Evolutionary conservation across 495 filamentous ascomycete genomes (phyloP).

Genomic region (Aspergillus campestris): DNA sequence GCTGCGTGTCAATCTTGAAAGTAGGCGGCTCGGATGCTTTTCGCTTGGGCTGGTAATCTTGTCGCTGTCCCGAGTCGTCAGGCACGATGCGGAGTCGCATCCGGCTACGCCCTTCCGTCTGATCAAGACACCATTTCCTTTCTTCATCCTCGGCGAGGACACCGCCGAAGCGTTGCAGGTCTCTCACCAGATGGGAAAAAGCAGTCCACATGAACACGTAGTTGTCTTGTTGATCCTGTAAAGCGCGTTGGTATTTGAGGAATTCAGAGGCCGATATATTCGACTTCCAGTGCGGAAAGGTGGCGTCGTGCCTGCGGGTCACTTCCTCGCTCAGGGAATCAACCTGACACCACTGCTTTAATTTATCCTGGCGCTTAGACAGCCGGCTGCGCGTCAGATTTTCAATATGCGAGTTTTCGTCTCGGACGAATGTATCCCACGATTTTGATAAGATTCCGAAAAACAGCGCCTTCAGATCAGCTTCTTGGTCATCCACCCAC

Average conservation of each 20-base stretch:
- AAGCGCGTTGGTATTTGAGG: constrained; percentile 74
- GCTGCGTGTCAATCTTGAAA: constrained; percentile 29
- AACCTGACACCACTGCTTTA: constrained; percentile 68
- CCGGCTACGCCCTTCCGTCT: constrained; percentile 90
- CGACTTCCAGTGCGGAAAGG: constrained; percentile 81
- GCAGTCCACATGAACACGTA: constrained; percentile 62
- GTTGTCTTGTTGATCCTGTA: constrained; percentile 90
- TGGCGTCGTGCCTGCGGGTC: constrained; percentile 68
- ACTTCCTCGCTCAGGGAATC: constrained; percentile 59
- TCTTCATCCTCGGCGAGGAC: constrained; percentile 58
- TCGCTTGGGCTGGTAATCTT: constrained; percentile 81
- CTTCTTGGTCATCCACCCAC: constrained; percentile 81
- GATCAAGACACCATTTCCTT: constrained; percentile 82
- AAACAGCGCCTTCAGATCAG: constrained; percentile 73
- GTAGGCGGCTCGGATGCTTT: constrained; percentile 45
- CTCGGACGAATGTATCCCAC: constrained; percentile 77
- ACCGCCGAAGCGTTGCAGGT: constrained; percentile 67
- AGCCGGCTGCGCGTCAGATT: constrained; percentile 61
- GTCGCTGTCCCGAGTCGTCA: constrained; percentile 55
- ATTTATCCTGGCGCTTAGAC: constrained; percentile 66
- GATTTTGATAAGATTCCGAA: constrained; percentile 64
- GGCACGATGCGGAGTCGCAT: constrained; percentile 84
- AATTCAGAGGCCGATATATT: constrained; percentile 91
- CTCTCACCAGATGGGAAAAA: constrained; percentile 63
- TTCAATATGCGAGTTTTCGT: constrained; percentile 69